Evolutionary conservation across 2,329 filamentous ascomycete species (phyloP).

Genomic region (Fusarium decemcellulare): DNA sequence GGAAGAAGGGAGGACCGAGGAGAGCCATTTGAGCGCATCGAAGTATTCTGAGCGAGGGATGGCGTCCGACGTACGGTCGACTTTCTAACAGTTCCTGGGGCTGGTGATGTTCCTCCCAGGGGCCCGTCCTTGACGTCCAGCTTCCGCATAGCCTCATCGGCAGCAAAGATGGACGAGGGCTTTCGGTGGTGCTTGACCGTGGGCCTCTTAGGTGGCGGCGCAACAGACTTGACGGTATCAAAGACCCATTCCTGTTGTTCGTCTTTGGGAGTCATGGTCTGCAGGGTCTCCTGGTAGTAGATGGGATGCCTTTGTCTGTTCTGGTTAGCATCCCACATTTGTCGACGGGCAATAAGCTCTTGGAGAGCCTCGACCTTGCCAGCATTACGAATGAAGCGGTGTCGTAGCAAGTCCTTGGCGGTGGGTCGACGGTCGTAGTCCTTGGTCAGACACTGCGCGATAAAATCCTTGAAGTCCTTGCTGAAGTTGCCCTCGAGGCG

Average conservation of each 20-base stretch:
- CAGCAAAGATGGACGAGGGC: constrained; percentile 68
- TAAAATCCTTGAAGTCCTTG: constrained; percentile 94
- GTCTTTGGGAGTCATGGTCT: constrained; percentile 75
- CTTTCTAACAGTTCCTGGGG: constrained; percentile 70
- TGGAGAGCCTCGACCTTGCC: constrained; percentile 91
- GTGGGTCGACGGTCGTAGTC: constrained; percentile 88
- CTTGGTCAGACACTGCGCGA: constrained; percentile 91
- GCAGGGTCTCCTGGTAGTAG: constrained; percentile 94
- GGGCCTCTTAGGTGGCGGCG: constrained; percentile 64
- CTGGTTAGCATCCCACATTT: constrained; percentile 84
- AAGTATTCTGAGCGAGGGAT: constrained; percentile 56
- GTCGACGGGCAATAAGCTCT: constrained; percentile 86
- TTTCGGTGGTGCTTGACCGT: constrained; percentile 66
- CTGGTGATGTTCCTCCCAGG: constrained; percentile 69
- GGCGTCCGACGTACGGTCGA: constrained; percentile 68
- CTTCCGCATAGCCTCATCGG: constrained; percentile 73
- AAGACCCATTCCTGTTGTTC: constrained; percentile 95
- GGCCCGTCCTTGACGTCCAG: constrained; percentile 74
- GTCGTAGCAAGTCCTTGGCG: constrained; percentile 88
- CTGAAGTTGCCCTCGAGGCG: constrained; percentile 89
- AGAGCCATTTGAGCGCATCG: constrained; percentile 57
- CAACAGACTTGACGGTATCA: constrained; percentile 87
- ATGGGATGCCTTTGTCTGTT: constrained; percentile 79
- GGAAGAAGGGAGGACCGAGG: constrained; percentile 61
- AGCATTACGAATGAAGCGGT: constrained; percentile 89